These are phyloP conservation scores for Trichoderma afroharzianum DNA, from an alignment of 2,329 filamentous ascomycete species.

Conservation along the genomic window DNA sequence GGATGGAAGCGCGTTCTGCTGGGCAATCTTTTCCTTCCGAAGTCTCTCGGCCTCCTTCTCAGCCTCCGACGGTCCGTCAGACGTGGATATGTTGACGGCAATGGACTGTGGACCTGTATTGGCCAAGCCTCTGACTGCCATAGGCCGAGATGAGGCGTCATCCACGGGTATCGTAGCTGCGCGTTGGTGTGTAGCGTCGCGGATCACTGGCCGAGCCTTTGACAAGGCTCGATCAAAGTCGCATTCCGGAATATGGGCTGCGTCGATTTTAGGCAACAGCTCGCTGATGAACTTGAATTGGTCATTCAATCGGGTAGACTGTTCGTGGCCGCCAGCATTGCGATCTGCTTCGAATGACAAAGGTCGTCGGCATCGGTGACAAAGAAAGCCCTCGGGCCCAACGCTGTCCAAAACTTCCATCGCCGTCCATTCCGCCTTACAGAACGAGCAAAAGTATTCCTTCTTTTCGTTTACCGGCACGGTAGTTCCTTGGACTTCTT, in stretches of 20 bases:
- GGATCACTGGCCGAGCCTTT: constrained; percentile 59
- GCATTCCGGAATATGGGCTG: constrained; percentile 68
- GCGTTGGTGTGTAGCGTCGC: constrained; percentile 65
- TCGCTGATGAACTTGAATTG: constrained; percentile 77
- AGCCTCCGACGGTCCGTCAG: constrained; percentile 62
- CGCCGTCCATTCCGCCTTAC: constrained; percentile 81
- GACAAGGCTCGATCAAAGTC: constrained; percentile 67
- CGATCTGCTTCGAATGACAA: constrained; percentile 65
- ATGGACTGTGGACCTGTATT: constrained; percentile 67
- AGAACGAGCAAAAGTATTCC: constrained; percentile 81
- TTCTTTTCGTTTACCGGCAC: constrained; percentile 82
- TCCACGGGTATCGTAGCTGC: constrained; percentile 58
- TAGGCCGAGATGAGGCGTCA: constrained; percentile 51
- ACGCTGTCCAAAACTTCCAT: constrained; percentile 82
- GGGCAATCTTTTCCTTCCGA: constrained; percentile 62
- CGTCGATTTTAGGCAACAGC: constrained; percentile 72
- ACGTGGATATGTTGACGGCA: constrained; percentile 64
- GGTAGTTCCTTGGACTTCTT: constrained; percentile 80
- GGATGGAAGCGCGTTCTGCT: constrained; percentile 65
- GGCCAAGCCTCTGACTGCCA: constrained; percentile 65
- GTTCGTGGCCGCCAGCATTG: constrained; percentile 66
- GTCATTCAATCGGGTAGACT: constrained; percentile 70
- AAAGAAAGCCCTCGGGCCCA: constrained; percentile 70
- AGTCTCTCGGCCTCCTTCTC: constrained; percentile 62
- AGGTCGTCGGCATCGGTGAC: constrained; percentile 68